A percentile compares a stretch with the other conserved stretches of the same genome.
These are phyloP conservation scores for Yamadazyma nakazawae DNA, from an alignment of 805 yeast species.

Conservation along the genomic window DNA sequence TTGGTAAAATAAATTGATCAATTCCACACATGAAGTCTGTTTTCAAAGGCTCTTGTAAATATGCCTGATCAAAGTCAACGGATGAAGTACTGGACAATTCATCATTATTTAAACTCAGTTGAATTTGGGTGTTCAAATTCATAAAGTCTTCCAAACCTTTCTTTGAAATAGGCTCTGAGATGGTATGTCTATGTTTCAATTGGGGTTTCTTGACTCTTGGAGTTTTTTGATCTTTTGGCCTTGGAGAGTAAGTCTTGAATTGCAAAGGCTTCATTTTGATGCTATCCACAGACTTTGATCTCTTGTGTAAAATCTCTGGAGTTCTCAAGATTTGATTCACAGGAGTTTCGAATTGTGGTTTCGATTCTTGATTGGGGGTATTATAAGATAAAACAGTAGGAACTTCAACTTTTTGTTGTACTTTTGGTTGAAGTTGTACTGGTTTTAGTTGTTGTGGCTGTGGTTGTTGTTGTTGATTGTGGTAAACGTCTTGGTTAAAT, in stretches of 20 bases:
- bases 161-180: conserved; percentile 19
- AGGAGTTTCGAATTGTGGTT: conserved; percentile 23
- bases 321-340: conserved; percentile 14
- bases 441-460: not conserved
- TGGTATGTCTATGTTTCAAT: conserved; percentile 21
- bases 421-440: too few species aligned
- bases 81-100: conserved; percentile 1
- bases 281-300: conserved; percentile 26
- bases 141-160: conserved; percentile 28
- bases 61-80: conserved; percentile 6
- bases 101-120: conserved; percentile 11
- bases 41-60: conserved; percentile 9
- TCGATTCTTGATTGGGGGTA: conserved; percentile 22
- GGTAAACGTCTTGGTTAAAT: conserved; percentile 15
- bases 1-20: conserved; percentile 22
- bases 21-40: conserved; percentile 16
- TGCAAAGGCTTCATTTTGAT: conserved; percentile 16
- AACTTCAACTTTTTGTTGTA: not conserved
- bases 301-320: conserved; percentile 18
- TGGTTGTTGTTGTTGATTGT: conserved; percentile 8
- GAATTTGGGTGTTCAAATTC: conserved; percentile 24
- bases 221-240: conserved; percentile 6
- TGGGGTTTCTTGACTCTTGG: conserved; percentile 13
- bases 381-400: not conserved
- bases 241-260: conserved; percentile 17